Evolutionary conservation across 306 rosid species (phyloP).

Genomic region (Spatholobus suberectus): DNA sequence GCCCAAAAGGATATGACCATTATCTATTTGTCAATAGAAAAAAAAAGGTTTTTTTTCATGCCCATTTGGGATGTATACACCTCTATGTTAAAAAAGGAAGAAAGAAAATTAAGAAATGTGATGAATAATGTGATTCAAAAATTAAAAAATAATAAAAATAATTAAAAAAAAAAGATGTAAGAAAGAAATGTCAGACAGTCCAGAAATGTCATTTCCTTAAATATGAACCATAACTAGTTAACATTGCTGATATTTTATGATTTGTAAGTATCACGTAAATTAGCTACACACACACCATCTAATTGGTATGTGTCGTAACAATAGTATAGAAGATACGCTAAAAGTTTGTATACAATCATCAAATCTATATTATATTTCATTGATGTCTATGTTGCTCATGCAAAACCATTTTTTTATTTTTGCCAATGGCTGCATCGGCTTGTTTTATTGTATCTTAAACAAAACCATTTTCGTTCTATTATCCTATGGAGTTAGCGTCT

Average conservation of each 20-base stretch:
- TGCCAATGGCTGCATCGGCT: neutral
- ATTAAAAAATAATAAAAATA: too few relatives aligned
- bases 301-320: neutral
- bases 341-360: neutral
- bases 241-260: too few relatives aligned
- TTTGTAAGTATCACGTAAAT: neutral
- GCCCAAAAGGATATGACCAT: too few relatives aligned
- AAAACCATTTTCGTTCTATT: neutral
- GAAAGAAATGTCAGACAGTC: too few relatives aligned
- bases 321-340: neutral
- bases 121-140: too few relatives aligned
- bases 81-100: neutral
- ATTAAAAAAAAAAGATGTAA: too few relatives aligned
- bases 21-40: too few relatives aligned
- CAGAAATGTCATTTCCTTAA: too few relatives aligned
- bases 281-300: neutral
- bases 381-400: neutral
- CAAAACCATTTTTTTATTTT: neutral
- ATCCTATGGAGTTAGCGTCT: neutral
- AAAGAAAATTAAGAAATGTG: too few relatives aligned
- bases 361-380: neutral
- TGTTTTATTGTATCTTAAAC: neutral
- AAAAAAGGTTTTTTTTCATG: neutral
- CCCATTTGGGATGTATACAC: neutral
- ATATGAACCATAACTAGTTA: too few relatives aligned